A percentile compares a stretch with the other conserved stretches of the same genome.
These are phyloP conservation scores for Botrytis fragariae DNA, from an alignment of 2,329 filamentous ascomycete species.

Conservation along the genomic window DNA sequence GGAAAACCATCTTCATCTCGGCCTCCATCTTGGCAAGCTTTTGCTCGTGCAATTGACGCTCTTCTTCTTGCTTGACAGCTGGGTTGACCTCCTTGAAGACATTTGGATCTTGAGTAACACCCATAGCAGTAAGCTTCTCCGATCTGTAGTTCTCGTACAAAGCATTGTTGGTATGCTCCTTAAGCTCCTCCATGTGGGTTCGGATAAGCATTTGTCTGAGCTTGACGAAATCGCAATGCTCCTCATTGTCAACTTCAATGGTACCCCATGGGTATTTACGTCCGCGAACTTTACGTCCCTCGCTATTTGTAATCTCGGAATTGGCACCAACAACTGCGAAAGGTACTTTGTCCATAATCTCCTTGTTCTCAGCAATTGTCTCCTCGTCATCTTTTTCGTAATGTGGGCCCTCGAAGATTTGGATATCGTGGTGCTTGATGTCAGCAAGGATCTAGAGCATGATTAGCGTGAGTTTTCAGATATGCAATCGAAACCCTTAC, in stretches of 20 bases:
- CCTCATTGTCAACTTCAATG: conserved; percentile 99
- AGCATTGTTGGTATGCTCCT: conserved; percentile 99
- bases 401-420: conserved; percentile 97
- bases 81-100: conserved; percentile 99
- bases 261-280: conserved; percentile 97
- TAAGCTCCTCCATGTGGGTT: conserved; percentile 99
- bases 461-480: conserved; percentile 22
- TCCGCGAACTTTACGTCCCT: conserved; percentile 93
- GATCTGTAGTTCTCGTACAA: conserved; percentile 99
- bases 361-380: conserved; percentile 99
- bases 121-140: conserved; percentile 98
- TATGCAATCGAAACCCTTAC: conserved; percentile 56
- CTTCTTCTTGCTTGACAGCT: conserved; percentile 99
- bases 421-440: conserved; percentile 94
- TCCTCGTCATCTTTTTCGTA: conserved; percentile 99
- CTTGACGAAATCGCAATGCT: conserved; percentile 99
- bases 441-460: conserved; percentile 82
- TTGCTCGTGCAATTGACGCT: conserved; percentile 96
- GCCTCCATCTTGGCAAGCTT: conserved; percentile 99
- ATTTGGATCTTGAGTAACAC: conserved; percentile 95
- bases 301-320: conserved; percentile 83
- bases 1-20: conserved; percentile 99
- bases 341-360: conserved; percentile 99
- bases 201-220: conserved; percentile 99
- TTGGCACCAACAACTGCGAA: conserved; percentile 98